phyloP scores from a whole-genome alignment of 2,329 filamentous ascomycete species.

The Herpotrichia juniperi region DNA sequence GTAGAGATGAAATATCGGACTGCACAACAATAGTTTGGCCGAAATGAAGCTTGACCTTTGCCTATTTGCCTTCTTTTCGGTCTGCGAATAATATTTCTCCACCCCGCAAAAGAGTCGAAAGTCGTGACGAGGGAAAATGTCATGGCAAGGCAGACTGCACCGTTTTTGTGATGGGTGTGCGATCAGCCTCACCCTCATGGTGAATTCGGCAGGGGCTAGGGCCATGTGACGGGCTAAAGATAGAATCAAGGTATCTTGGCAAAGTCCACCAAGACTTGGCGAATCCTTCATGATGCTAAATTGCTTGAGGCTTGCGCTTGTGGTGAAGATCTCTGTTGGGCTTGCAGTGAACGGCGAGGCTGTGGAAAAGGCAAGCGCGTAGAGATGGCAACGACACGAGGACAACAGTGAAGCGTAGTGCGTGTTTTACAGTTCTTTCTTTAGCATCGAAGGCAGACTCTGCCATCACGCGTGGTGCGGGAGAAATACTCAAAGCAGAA shows the following conservation, averaged over 20 bases:
- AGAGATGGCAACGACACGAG: constrained; percentile 1
- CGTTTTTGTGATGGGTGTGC: background rate
- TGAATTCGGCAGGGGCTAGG: background rate
- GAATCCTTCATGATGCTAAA: constrained; percentile 13
- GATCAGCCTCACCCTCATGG: constrained; percentile 20
- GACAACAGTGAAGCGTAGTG: constrained; percentile 2
- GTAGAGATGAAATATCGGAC: background rate
- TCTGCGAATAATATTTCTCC: background rate
- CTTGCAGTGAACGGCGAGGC: constrained; percentile 9
- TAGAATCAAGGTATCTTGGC: constrained; percentile 13
- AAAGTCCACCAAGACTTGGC: too few relatives aligned
- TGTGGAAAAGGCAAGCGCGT: constrained; percentile 16
- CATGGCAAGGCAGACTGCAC: constrained; percentile 17
- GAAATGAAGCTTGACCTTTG: background rate
- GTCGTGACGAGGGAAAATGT: background rate
- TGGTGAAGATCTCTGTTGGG: constrained; percentile 1
- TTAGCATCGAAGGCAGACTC: constrained; percentile 2
- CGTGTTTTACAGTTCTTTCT: constrained; percentile 7
- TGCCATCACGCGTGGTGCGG: background rate
- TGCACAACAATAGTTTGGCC: background rate
- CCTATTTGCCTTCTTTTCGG: constrained; percentile 7
- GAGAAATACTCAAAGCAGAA: background rate
- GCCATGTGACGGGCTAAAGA: constrained; percentile 16
- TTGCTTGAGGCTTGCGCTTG: constrained; percentile 4
- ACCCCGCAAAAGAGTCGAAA: background rate